Conservation (phyloP, 345 rosid species). For the Litchi chinensis region DNA sequence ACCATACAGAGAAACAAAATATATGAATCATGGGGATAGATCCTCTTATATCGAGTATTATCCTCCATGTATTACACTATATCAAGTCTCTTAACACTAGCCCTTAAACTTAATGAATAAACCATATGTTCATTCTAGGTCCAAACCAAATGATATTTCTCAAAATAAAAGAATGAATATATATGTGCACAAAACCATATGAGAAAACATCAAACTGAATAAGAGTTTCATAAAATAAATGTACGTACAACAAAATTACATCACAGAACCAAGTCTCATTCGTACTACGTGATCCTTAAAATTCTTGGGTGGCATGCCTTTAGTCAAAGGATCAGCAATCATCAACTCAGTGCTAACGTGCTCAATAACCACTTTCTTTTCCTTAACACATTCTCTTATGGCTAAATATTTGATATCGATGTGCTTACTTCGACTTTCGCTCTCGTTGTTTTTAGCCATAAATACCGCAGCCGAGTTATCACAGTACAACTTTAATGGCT, state of each 20-base stretch:
- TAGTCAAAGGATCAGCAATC: not conserved
- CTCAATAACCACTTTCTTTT: not conserved
- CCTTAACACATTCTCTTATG: not conserved
- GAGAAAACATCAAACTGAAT: not conserved
- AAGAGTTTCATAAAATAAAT: not conserved
- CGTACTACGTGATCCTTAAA: not conserved
- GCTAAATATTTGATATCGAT: not conserved
- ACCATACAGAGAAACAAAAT: not conserved
- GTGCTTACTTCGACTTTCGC: not conserved
- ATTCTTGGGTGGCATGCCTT: not conserved
- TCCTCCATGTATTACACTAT: not conserved
- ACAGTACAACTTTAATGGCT: not conserved
- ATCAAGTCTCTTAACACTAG: not conserved
- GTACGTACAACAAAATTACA: not conserved
- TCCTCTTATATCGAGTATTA: not conserved
- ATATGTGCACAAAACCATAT: not conserved
- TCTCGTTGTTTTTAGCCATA: not conserved
- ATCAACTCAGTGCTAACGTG: not conserved
- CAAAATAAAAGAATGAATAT: not conserved
- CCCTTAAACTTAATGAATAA: not conserved
- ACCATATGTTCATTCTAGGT: not conserved
- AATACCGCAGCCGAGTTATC: not conserved
- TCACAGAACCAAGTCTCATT: not conserved
- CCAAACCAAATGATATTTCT: not conserved
- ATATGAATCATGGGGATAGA: not conserved